Conservation (phyloP, 192 early-diverging fungal genomes). For the Phycomyces nitens region DNA sequence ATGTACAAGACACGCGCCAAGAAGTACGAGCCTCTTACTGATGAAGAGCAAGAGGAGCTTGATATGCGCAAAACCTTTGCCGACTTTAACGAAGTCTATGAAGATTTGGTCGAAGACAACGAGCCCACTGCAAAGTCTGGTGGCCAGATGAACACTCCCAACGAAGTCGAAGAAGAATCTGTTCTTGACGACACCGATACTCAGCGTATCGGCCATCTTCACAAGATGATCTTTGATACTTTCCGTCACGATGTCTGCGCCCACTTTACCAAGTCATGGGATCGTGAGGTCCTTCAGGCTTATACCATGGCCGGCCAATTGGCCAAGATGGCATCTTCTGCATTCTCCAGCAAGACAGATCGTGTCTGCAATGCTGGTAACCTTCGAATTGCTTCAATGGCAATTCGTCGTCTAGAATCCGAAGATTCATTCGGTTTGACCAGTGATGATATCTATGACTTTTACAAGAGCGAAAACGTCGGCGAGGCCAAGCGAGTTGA, state of each 20-base stretch:
- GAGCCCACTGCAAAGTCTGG: constrained; percentile 17
- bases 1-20: constrained; percentile 55
- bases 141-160: constrained; percentile 7
- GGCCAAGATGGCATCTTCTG: constrained; percentile 37
- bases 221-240: constrained; percentile 35
- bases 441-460: constrained; percentile 70
- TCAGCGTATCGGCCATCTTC: constrained; percentile 49
- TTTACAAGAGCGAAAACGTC: constrained; percentile 84
- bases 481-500: constrained; percentile 64
- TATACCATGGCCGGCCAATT: constrained; percentile 47
- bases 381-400: constrained; percentile 15
- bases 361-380: constrained; percentile 15
- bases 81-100: constrained; percentile 80
- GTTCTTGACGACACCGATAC: constrained; percentile 44
- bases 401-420: constrained; percentile 25
- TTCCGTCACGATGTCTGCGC: constrained; percentile 17
- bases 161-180: constrained; percentile 44
- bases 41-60: constrained; percentile 68
- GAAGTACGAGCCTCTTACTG: constrained; percentile 44
- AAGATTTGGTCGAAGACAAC: constrained; percentile 54
- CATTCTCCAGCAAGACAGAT: constrained; percentile 11
- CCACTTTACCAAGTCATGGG: constrained; percentile 7
- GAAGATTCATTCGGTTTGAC: constrained; percentile 21
- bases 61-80: constrained; percentile 79
- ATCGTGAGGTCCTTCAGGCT: constrained; percentile 19